Conservation (phyloP, 2,329 filamentous ascomycete genomes). For the Daldinia sp. region DNA sequence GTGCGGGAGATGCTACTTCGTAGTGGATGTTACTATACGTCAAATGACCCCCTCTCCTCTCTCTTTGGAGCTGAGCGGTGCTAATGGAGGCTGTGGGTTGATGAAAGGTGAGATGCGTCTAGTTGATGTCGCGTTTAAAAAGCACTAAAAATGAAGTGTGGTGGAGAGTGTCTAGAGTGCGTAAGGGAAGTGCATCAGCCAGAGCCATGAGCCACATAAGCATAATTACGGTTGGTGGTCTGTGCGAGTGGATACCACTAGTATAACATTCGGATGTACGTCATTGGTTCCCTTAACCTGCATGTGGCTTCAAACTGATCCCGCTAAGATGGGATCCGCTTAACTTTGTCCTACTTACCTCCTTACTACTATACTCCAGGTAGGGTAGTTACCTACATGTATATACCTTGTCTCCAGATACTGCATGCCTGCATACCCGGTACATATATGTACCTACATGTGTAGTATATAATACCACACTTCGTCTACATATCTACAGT, state of each 20-base stretch:
- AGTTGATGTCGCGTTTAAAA: conserved; percentile 44
- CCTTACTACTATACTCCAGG: background rate
- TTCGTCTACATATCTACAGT: background rate
- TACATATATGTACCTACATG: no score
- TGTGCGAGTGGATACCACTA: conserved; percentile 39
- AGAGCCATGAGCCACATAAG: conserved; percentile 36
- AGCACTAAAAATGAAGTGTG: conserved; percentile 41
- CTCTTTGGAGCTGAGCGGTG: conserved; percentile 32
- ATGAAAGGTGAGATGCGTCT: conserved; percentile 38
- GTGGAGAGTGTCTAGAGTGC: conserved; percentile 14
- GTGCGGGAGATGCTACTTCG: conserved; percentile 39
- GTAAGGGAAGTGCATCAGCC: conserved; percentile 36
- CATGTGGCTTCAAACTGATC: conserved; percentile 41
- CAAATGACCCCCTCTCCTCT: conserved; percentile 42
- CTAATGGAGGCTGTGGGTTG: conserved; percentile 29
- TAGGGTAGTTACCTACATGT: background rate
- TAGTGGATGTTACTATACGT: conserved; percentile 43
- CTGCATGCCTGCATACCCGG: conserved; percentile 4
- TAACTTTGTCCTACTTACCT: conserved; percentile 5
- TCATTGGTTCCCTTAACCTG: conserved; percentile 33
- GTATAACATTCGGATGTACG: conserved; percentile 19
- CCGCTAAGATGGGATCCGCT: conserved; percentile 35
- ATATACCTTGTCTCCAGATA: conserved; percentile 11
- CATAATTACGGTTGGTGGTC: conserved; percentile 29
- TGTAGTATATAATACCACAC: background rate